Evolutionary conservation across 257 asterid genomes (phyloP).

Genomic region (Penstemon eatonii): DNA sequence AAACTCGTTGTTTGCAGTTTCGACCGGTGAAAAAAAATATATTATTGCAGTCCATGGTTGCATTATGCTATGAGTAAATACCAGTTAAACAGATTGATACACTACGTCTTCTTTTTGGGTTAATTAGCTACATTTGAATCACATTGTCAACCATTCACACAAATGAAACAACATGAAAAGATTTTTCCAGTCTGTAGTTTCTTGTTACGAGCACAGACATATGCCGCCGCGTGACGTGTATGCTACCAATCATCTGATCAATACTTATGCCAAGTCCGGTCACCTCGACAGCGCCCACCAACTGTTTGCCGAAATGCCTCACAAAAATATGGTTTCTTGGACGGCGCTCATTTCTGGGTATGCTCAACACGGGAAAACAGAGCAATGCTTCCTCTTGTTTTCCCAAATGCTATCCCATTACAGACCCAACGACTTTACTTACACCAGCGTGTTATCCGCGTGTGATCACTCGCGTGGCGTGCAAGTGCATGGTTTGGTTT

Average conservation of each 20-base stretch:
- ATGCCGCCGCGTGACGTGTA: slow-evolving; percentile 33
- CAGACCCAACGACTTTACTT: slow-evolving; percentile 76
- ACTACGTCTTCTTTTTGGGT: no score
- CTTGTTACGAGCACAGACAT: background rate
- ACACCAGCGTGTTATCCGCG: slow-evolving; percentile 61
- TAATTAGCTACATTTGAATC: no score
- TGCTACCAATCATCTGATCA: slow-evolving; percentile 52
- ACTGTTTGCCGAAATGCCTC: slow-evolving; percentile 57
- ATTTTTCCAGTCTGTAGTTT: no score
- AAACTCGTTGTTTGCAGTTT: no score
- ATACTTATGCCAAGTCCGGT: slow-evolving; percentile 54
- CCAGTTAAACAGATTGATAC: no score
- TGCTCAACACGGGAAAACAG: slow-evolving; percentile 49
- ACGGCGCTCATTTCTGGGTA: slow-evolving; percentile 71
- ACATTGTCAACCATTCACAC: no score
- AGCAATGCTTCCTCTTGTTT: slow-evolving; percentile 53
- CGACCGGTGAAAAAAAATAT: no score
- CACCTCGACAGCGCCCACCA: slow-evolving; percentile 49
- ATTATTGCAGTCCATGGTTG: no score
- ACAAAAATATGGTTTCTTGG: slow-evolving; percentile 70
- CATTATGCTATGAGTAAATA: no score
- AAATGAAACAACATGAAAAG: no score
- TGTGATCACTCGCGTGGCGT: slow-evolving; percentile 62
- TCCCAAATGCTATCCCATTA: slow-evolving; percentile 44
- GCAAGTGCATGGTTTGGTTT: slow-evolving; percentile 64